Conservation (phyloP, 2,329 filamentous ascomycete species). For the Periglandula ipomoeae region DNA sequence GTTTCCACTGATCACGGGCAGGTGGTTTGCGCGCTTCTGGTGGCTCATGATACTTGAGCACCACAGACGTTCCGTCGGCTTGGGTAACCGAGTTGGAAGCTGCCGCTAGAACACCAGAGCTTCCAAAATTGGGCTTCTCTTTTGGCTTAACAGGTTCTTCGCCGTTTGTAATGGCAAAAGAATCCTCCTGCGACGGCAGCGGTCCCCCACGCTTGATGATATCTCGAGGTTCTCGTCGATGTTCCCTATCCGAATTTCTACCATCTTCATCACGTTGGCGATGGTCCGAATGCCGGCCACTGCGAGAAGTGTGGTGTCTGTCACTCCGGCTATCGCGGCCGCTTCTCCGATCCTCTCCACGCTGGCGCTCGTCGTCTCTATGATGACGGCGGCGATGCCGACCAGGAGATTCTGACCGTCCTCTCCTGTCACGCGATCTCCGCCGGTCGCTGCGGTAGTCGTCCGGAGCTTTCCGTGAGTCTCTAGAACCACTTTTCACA, state of each 20-base stretch:
- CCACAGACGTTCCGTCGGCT: conserved; percentile 62
- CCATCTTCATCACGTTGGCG: conserved; percentile 14
- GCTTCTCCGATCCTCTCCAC: conserved; percentile 9
- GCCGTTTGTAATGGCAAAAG: conserved; percentile 47
- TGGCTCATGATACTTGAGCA: conserved; percentile 94
- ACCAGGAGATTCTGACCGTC: conserved; percentile 20
- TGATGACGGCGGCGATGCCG: conserved; percentile 11
- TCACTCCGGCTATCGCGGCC: conserved; percentile 11
- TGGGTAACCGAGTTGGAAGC: conserved; percentile 73
- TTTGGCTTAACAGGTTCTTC: conserved; percentile 49
- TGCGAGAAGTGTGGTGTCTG: conserved; percentile 23
- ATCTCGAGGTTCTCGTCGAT: conserved; percentile 11
- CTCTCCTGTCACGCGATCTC: conserved; percentile 21
- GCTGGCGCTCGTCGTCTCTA: conserved; percentile 17
- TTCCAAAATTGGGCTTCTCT: conserved; percentile 80
- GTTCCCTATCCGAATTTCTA: conserved; percentile 14
- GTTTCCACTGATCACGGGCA: conserved; percentile 68
- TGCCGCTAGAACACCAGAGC: conserved; percentile 74
- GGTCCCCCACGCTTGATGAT: conserved; percentile 33
- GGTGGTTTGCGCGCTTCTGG: conserved; percentile 84
- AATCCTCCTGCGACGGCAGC: conserved; percentile 50
- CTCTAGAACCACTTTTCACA: conserved; percentile 12
- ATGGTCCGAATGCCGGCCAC: conserved; percentile 18
- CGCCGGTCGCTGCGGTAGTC: conserved; percentile 18
- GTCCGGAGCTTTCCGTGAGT: conserved; percentile 14